Evolutionary conservation across 169 alveolate species (phyloP), one percentile per base, ranked within the genome.

Genomic region (Perkinsus olseni): DNA sequence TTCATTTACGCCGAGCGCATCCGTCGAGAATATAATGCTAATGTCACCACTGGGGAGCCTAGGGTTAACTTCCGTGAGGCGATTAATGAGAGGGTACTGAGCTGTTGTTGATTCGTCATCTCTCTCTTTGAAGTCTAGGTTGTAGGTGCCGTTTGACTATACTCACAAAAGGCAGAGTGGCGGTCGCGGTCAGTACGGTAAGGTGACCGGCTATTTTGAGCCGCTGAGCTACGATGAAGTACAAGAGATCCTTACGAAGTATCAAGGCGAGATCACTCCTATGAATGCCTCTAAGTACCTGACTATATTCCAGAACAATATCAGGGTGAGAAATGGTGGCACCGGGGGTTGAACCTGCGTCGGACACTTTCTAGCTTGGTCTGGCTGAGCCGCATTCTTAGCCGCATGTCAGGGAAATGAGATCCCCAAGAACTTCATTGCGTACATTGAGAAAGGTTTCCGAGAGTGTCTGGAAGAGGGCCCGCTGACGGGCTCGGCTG

Each of bases 151-250:
- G 82, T 98, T 97, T 93, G 97, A 98, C 50, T 98, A 98, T 95
- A 96, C 99, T 0, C 99, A 98, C 94, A 98, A 98, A 94, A 97
- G 98, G 91, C 99, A 98, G 93, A 95, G 98, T 82, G 99, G 99
- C n/a, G 99, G 99, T 48, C 99, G 99, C 34, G 99, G 99, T n/a
- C 98, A 98, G 94, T 98, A 97, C 95, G 99, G 99, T 40, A 98
- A 97, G 95, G 97, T 96, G 38, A 96, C 96, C 28, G 99, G 99
- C 1, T 97, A 97, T 94, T 93, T 98, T 37, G 99, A 98, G 95
- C 99, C 99, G 6, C 94, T 96, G 34, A 94, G 96, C 21, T 97
- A 95, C 38, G 97, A 97, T 91, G 95, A 96, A 38, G 82, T 62
- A 62, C 82, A 62, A 62, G 82, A 62, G 82, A 62, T 62, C 1